A percentile compares a stretch with the other conserved stretches of the same genome.
These are phyloP conservation scores for Pezicula radicicola DNA, from an alignment of 2,329 filamentous ascomycete species.

Conservation along the genomic window DNA sequence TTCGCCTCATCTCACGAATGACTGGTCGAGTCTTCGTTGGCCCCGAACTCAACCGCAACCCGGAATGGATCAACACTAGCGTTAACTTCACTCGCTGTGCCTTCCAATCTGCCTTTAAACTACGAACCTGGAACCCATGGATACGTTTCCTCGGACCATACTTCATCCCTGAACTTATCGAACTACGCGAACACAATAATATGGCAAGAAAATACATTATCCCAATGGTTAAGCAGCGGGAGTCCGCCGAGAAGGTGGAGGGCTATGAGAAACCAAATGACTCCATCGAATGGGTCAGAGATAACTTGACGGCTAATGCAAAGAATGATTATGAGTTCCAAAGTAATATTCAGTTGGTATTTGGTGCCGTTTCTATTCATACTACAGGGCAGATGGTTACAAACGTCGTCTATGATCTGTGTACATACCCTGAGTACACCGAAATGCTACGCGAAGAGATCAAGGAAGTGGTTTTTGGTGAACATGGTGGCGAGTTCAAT, in stretches of 20 bases:
- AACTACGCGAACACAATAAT: neutral
- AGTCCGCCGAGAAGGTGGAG: neutral
- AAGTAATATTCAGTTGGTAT: neutral
- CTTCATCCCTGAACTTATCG: slow-evolving; percentile 4
- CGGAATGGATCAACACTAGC: slow-evolving; percentile 8
- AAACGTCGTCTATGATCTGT: slow-evolving; percentile 34
- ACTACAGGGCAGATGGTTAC: slow-evolving; percentile 26
- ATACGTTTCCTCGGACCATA: slow-evolving; percentile 5
- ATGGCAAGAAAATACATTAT: neutral
- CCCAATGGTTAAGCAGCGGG: slow-evolving; percentile 5
- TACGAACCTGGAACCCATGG: slow-evolving; percentile 2
- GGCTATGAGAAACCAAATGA: slow-evolving; percentile 2
- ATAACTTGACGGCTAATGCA: too few species aligned
- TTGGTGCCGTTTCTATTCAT: slow-evolving; percentile 1
- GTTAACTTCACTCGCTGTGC: slow-evolving; percentile 3
- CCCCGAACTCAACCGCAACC: slow-evolving; percentile 3
- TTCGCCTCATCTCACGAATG: slow-evolving; percentile 32
- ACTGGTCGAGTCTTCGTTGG: slow-evolving; percentile 23
- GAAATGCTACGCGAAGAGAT: slow-evolving; percentile 34
- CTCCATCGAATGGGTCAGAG: slow-evolving; percentile 6
- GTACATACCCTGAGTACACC: slow-evolving; percentile 36
- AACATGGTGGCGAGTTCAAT: slow-evolving; percentile 19
- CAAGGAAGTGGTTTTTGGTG: slow-evolving; percentile 21
- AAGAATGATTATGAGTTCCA: slow-evolving; percentile 3
- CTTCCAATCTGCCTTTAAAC: slow-evolving; percentile 1